A percentile compares a stretch with the other conserved stretches of the same genome.
Conservation (phyloP, 1,284 basidiomycete species). For the Athelia psychrophila region DNA sequence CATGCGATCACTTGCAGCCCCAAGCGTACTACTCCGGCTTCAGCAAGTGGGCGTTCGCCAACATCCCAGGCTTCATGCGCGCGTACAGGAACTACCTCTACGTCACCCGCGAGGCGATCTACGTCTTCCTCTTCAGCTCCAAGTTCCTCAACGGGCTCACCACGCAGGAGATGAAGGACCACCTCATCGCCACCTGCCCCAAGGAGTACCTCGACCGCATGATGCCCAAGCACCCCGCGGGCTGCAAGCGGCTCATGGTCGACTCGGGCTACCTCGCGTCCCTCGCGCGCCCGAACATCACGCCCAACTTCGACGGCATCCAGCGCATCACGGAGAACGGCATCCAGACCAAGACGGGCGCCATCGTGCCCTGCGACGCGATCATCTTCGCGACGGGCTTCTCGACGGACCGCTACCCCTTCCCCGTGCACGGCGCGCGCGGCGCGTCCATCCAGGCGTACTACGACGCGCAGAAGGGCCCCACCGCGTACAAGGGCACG, state of each 20-base stretch:
- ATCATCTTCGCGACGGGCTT: conserved; percentile 40
- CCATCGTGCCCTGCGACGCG: conserved; percentile 31
- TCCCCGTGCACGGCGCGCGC: conserved; percentile 24
- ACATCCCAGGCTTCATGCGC: conserved; percentile 37
- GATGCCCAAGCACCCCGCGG: conserved; percentile 32
- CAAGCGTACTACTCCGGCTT: conserved; percentile 27
- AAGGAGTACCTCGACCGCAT: conserved; percentile 31
- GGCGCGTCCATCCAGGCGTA: conserved; percentile 27
- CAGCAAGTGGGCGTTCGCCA: conserved; percentile 32
- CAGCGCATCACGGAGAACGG: conserved; percentile 32
- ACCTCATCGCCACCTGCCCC: conserved; percentile 29
- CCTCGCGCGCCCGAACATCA: conserved; percentile 38
- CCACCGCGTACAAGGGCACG: conserved; percentile 32
- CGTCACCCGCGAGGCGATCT: conserved; percentile 14
- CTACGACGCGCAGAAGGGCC: conserved; percentile 30
- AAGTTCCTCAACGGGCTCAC: neutral
- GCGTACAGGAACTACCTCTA: conserved; percentile 29
- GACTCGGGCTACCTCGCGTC: conserved; percentile 38
- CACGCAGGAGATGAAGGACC: conserved; percentile 21
- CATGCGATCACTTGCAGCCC: conserved; percentile 15
- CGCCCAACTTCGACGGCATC: conserved; percentile 38
- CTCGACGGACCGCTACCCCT: conserved; percentile 22
- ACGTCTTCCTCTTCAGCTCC: conserved; percentile 1
- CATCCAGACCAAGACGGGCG: conserved; percentile 32
- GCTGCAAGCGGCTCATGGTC: conserved; percentile 35